These are phyloP conservation scores for Aspergillus cavernicola DNA, from an alignment of 495 filamentous ascomycete species.

Conservation along the genomic window DNA sequence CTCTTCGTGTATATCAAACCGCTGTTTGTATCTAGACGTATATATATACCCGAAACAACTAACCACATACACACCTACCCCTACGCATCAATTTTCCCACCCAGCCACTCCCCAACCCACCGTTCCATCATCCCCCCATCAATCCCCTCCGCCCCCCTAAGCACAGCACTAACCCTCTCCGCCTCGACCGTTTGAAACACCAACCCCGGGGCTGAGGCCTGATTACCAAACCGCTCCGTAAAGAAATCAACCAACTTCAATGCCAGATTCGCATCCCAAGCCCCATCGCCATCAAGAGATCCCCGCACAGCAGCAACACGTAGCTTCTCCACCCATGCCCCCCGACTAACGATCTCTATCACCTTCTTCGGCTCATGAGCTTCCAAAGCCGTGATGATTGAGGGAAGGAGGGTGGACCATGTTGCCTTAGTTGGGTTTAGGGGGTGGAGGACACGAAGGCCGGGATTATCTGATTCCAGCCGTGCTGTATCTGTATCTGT, in stretches of 20 bases:
- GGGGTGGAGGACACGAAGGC: neutral
- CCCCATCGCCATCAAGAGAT: neutral
- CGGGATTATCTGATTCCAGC: too few relatives aligned
- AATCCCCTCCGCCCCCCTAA: neutral
- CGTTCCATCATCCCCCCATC: neutral
- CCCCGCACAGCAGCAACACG: neutral
- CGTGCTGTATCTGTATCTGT: too few relatives aligned
- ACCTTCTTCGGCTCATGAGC: neutral
- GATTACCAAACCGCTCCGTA: neutral
- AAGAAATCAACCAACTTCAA: constrained; percentile 5
- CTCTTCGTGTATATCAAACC: too few relatives aligned
- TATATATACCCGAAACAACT: too few relatives aligned
- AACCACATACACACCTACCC: too few relatives aligned
- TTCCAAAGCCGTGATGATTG: neutral
- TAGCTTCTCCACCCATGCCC: neutral
- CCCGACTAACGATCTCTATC: neutral
- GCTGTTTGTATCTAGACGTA: too few relatives aligned
- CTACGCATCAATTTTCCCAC: too few relatives aligned
- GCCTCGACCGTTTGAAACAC: neutral
- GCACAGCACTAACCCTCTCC: neutral
- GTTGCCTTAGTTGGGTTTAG: neutral
- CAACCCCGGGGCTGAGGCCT: neutral
- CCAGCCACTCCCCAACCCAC: constrained; percentile 5
- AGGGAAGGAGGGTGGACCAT: neutral
- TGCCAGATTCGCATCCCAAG: neutral